These are phyloP conservation scores for Ustilago tritici DNA, from an alignment of 1,284 basidiomycete genomes.

Conservation along the genomic window DNA sequence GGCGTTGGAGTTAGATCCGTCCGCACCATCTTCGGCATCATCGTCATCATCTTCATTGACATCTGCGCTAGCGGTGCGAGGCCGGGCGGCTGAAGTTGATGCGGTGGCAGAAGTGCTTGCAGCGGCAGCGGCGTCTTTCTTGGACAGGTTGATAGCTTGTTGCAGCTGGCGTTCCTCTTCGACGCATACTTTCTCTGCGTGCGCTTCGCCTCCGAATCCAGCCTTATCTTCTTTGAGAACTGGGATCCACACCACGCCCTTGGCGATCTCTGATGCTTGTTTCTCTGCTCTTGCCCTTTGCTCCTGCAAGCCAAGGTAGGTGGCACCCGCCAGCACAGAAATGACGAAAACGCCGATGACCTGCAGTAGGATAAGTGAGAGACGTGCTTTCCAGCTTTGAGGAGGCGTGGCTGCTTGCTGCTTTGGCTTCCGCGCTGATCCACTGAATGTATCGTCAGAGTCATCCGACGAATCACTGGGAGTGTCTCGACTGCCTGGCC, in stretches of 20 bases:
- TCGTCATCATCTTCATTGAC: conserved; percentile 34
- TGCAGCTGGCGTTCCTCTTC: conserved; percentile 42
- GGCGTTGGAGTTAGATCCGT: conserved; percentile 14
- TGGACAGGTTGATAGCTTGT: conserved; percentile 38
- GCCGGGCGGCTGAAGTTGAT: not conserved
- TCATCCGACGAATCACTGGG: conserved; percentile 2
- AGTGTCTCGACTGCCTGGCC: conserved; percentile 23
- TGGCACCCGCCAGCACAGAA: conserved; percentile 42
- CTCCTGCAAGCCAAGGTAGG: conserved; percentile 57
- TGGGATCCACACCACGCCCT: conserved; percentile 57
- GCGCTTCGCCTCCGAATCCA: conserved; percentile 27
- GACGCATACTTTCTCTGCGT: conserved; percentile 26
- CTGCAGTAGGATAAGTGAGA: conserved; percentile 44
- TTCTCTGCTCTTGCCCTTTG: conserved; percentile 38
- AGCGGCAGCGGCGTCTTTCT: conserved; percentile 8
- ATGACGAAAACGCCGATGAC: conserved; percentile 50
- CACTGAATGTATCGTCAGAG: not conserved
- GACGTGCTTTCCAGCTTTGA: conserved; percentile 36
- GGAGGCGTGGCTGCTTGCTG: conserved; percentile 12
- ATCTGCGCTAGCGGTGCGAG: not conserved
- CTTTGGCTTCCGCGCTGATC: conserved; percentile 12
- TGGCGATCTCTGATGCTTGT: conserved; percentile 51
- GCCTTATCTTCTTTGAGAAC: conserved; percentile 57
- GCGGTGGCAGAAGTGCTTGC: not conserved
- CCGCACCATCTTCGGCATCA: conserved; percentile 26